A percentile compares a stretch with the other conserved stretches of the same genome.
Evolutionary conservation across 176 grass and related monocot species (phyloP).

Genomic region (Triticum timopheevii): DNA sequence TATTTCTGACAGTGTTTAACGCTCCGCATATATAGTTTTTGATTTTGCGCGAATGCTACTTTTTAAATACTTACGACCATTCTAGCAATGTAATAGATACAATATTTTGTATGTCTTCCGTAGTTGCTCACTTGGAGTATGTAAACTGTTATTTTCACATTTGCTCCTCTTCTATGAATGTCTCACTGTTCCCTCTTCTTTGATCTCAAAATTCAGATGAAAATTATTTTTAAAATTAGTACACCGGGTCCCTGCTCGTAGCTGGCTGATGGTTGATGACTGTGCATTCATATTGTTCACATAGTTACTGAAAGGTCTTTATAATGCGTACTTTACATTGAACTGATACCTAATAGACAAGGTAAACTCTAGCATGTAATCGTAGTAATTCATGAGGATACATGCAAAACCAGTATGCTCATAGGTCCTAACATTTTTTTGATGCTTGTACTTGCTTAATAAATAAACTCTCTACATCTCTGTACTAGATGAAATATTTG

Average conservation of each 20-base stretch:
- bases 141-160: neutral
- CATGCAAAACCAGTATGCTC: neutral
- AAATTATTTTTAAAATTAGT: neutral
- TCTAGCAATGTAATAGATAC: neutral
- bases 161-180: neutral
- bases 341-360: neutral
- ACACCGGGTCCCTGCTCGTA: neutral
- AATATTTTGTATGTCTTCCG: neutral
- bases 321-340: neutral
- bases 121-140: neutral
- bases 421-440: neutral
- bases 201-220: neutral
- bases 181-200: neutral
- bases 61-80: neutral
- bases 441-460: neutral
- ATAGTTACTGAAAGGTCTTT: neutral
- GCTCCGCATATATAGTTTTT: neutral
- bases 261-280: neutral
- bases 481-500: neutral
- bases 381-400: neutral
- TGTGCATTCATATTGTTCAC: neutral
- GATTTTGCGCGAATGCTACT: neutral
- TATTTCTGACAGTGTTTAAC: neutral
- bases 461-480: neutral
- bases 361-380: neutral